A percentile compares a stretch with the other conserved stretches of the same genome.
Conservation (phyloP, 352 stramenopile species). For the Phytophthora vignae region DNA sequence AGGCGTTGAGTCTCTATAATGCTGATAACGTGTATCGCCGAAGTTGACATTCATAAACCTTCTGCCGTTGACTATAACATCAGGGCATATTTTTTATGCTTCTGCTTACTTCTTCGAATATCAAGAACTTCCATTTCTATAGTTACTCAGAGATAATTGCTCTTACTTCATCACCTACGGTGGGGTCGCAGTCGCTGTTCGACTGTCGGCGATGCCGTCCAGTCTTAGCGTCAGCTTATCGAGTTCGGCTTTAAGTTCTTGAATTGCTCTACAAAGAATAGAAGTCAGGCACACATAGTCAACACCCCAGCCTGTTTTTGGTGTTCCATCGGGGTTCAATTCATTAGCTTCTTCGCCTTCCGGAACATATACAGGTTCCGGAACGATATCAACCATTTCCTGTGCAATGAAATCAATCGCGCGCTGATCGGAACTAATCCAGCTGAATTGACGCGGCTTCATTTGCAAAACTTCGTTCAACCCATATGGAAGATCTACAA, state of each 20-base stretch:
- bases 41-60: not conserved
- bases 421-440: not conserved
- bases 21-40: not conserved
- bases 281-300: not conserved
- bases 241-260: too few species aligned
- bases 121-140: not conserved
- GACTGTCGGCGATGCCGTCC: too few species aligned
- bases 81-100: not conserved
- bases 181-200: too few species aligned
- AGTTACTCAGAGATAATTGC: not conserved
- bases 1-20: constrained; percentile 7
- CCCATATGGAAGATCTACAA: not conserved
- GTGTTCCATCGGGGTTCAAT: not conserved
- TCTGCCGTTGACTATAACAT: not conserved
- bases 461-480: not conserved
- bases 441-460: not conserved
- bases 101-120: not conserved
- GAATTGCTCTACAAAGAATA: not conserved
- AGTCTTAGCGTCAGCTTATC: too few species aligned
- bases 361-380: not conserved
- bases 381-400: not conserved
- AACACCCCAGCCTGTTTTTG: not conserved
- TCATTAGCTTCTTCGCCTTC: not conserved
- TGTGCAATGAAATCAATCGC: constrained; percentile 5
- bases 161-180: not conserved